Percentiles rank a stretch among this genome's conserved stretches.
Conservation (phyloP, 2,329 filamentous ascomycete genomes). For the Sporothrix brunneoviolacea region DNA sequence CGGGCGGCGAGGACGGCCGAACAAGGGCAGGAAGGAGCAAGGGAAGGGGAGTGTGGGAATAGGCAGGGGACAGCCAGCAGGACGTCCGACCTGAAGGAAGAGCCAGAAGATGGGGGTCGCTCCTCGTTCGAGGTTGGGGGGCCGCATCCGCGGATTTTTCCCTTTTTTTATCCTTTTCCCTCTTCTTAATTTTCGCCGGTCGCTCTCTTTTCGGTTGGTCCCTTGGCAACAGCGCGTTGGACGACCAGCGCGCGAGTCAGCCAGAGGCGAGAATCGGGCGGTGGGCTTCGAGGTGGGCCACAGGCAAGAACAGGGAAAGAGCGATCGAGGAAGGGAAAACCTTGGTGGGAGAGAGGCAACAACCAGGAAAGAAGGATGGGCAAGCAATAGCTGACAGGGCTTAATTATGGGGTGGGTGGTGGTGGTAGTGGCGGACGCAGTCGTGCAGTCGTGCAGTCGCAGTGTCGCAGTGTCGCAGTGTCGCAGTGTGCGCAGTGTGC, state of each 20-base stretch:
- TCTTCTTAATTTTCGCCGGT: background rate
- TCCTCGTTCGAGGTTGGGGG: slow-evolving; percentile 9
- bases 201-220: background rate
- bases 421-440: too few relatives aligned
- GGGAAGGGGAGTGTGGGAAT: background rate
- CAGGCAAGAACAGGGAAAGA: background rate
- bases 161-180: background rate
- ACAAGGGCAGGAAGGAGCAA: background rate
- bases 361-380: background rate
- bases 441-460: too few relatives aligned
- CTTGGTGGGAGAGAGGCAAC: background rate
- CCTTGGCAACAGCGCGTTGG: background rate
- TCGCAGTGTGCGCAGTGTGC: too few relatives aligned
- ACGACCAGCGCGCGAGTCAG: too few relatives aligned
- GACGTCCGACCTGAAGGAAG: background rate
- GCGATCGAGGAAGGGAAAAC: too few relatives aligned
- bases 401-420: too few relatives aligned
- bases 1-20: background rate
- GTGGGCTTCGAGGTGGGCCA: background rate
- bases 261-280: too few relatives aligned
- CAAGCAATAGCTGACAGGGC: background rate
- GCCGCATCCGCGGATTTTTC: background rate
- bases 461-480: too few relatives aligned
- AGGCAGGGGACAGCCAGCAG: background rate
- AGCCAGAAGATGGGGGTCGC: slow-evolving; percentile 7